Conservation (phyloP, 345 rosid species). For the Salix arbutifolia region DNA sequence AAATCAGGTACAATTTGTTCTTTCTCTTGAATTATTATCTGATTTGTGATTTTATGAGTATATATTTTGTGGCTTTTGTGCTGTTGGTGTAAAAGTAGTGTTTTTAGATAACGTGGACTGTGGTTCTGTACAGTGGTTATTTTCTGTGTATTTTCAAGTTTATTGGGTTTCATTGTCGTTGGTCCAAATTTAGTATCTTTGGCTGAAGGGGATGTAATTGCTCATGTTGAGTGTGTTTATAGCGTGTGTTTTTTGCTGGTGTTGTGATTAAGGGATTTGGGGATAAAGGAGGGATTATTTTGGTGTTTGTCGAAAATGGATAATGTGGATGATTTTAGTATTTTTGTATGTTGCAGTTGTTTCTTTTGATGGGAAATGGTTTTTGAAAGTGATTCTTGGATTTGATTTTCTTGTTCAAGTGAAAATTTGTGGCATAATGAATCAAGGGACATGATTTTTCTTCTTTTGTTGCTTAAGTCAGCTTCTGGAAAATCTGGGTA, state of each 20-base stretch:
- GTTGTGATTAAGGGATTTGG: not conserved
- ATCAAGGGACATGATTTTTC: not conserved
- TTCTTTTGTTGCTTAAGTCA: not conserved
- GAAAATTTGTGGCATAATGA: not conserved
- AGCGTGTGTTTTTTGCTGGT: not conserved
- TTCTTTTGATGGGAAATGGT: not conserved
- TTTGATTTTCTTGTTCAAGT: not conserved
- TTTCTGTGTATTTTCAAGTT: not conserved
- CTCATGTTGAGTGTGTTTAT: not conserved
- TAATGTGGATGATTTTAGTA: not conserved
- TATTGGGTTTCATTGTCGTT: not conserved
- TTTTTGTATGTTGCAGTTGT: not conserved
- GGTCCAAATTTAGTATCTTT: not conserved
- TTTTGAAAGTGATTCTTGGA: not conserved
- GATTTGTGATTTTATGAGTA: not conserved
- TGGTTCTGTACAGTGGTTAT: not conserved
- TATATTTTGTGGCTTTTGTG: not conserved
- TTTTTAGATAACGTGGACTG: not conserved
- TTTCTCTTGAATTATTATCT: not conserved
- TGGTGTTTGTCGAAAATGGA: not conserved
- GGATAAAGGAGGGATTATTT: not conserved
- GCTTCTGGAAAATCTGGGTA: not conserved
- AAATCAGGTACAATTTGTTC: slow-evolving; percentile 41
- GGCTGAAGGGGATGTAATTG: not conserved
- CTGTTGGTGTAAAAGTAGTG: not conserved